phyloP scores from a whole-genome alignment of 2,329 filamentous ascomycete species.

The Fusarium pseudograminearum region DNA sequence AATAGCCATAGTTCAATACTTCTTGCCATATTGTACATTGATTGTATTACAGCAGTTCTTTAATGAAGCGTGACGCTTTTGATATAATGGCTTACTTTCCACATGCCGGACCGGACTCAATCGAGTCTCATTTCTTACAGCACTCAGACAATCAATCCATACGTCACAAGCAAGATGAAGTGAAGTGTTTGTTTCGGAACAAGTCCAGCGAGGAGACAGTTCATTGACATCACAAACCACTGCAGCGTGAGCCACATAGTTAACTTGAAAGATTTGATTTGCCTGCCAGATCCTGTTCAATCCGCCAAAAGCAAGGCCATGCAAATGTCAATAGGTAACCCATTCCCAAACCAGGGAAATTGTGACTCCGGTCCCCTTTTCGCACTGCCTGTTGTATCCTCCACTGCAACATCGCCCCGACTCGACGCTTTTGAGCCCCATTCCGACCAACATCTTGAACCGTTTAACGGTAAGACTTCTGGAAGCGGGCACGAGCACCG shows the following conservation, averaged over 20 bases:
- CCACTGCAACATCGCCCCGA: constrained; percentile 41
- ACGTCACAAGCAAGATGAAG: constrained; percentile 7
- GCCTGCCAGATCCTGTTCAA: constrained; percentile 64
- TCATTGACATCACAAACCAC: constrained; percentile 44
- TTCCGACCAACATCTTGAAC: constrained; percentile 26
- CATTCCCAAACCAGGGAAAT: constrained; percentile 56
- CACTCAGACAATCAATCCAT: neutral
- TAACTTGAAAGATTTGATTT: constrained; percentile 64
- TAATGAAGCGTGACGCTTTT: neutral
- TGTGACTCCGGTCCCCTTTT: constrained; percentile 55
- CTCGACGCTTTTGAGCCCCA: constrained; percentile 39
- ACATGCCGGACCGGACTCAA: neutral
- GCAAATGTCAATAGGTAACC: constrained; percentile 63
- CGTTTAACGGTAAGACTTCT: constrained; percentile 98
- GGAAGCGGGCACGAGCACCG: constrained; percentile 95
- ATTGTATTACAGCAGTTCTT: neutral
- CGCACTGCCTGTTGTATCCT: constrained; percentile 48
- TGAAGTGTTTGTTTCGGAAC: constrained; percentile 16
- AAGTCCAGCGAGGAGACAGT: constrained; percentile 39
- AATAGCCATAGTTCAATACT: neutral
- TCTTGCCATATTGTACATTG: neutral
- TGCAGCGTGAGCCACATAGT: constrained; percentile 45
- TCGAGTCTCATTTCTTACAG: neutral
- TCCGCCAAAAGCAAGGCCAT: constrained; percentile 63
- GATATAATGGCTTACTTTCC: neutral